Base-by-base conservation (phyloP, 2,329 filamentous ascomycete species). In the Corinectria fuckeliana region DNA sequence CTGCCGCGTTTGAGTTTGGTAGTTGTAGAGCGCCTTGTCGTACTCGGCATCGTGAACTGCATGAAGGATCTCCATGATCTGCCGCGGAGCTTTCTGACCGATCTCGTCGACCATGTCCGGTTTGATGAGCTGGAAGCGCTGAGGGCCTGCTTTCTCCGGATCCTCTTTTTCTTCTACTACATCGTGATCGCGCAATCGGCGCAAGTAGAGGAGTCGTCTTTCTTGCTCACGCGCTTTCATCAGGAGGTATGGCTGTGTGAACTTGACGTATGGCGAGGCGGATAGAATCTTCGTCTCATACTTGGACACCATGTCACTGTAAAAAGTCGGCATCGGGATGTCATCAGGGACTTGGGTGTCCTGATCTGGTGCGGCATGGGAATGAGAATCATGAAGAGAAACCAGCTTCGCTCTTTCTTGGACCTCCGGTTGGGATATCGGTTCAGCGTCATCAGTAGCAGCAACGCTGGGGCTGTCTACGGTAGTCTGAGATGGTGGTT, bases 21-120 rank as follows among this genome's bases (percentile, higher is more conserved):
- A 99, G 68, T 93, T 93, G 76, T 97, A 92, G 30, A 96, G 79
- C 1, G 94, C 93, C 76, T 95, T 96, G 74, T 99, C 93, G 69
- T 98, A 97, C 75, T 99, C 95, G 2, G 93, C 93, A 72, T 97
- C 92, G 74, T 98, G 93, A 11, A 97, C 93, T 20, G 95, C 95
- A 73, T 95, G 93, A 6, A 99, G 79, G 48, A 98, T 92, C 69
- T 98, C 94, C 79, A 93, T 93, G 28, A 97, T 91, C 71, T 96
- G 92, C 42, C 88, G 87, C 0, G 93, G 91, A 3, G 92, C 91
- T 67, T 89, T 89, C 52, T 91, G 89, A 1, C 92, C 88, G 44
- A 92, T 88, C 58, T 90, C 85, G 68, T 96, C 92, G 0, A 99
- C 91, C 93, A 98, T 98, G 68, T 97, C 92, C 1, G 95, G 94